A percentile compares a stretch with the other conserved stretches of the same genome.
These are phyloP conservation scores for Amorphotheca resinae DNA, from an alignment of 495 filamentous ascomycete species.

Conservation along the genomic window DNA sequence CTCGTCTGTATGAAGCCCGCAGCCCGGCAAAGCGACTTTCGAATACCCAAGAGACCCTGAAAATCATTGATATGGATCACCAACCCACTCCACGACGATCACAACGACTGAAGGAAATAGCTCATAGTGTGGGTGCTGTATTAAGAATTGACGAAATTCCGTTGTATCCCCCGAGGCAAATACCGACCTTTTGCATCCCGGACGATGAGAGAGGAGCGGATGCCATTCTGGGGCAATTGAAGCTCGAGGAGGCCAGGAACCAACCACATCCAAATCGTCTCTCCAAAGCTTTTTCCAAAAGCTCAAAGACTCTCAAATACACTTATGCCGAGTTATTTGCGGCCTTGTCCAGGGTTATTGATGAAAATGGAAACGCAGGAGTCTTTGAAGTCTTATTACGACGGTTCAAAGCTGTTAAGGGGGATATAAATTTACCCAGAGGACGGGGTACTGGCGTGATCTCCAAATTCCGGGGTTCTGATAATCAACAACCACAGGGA, in stretches of 20 bases:
- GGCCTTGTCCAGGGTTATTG: not conserved
- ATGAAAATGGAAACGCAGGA: not conserved
- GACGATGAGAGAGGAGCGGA: not conserved
- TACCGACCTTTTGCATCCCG: not conserved
- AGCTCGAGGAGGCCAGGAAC: not conserved
- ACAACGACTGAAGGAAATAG: not conserved
- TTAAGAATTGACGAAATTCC: not conserved
- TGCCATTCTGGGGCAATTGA: not conserved
- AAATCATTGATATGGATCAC: not conserved
- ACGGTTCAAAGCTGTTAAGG: not conserved
- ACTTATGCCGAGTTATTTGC: not conserved
- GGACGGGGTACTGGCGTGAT: not conserved
- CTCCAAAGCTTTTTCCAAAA: not conserved
- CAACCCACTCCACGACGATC: not conserved
- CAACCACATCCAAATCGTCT: not conserved
- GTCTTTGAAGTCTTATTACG: not conserved
- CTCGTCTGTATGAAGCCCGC: too few relatives aligned
- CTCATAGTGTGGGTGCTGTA: not conserved
- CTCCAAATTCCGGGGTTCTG: not conserved
- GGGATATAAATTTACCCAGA: slow-evolving; percentile 1
- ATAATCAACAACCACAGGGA: not conserved
- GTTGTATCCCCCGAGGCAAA: not conserved
- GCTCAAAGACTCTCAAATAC: not conserved
- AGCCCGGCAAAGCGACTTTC: too few relatives aligned
- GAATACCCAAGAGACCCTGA: too few relatives aligned